Evolutionary conservation across 2,329 filamentous ascomycete genomes (phyloP).

Genomic region (Pseudocercospora fijiensis): DNA sequence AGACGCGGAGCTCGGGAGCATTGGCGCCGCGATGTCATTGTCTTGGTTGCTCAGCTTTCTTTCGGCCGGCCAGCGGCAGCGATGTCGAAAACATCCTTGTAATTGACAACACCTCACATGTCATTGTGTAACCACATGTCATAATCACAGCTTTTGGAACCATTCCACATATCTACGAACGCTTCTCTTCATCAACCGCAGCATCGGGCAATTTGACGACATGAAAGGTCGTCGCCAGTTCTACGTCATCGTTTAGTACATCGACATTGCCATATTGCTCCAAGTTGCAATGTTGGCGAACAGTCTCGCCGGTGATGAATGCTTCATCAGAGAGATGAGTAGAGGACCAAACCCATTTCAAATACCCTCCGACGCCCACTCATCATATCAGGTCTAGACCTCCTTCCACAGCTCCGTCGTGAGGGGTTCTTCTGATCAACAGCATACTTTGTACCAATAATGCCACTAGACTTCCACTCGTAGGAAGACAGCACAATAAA

Average conservation of each 20-base stretch:
- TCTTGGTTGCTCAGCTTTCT: too few relatives aligned
- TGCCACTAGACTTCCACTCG: background rate
- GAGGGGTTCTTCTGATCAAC: background rate
- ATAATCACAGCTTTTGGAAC: background rate
- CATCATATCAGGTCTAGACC: constrained; percentile 6
- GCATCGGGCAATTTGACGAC: background rate
- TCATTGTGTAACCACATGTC: background rate
- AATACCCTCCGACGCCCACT: background rate
- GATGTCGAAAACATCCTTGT: background rate
- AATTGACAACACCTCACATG: background rate
- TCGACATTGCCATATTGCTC: background rate
- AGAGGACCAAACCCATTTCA: background rate
- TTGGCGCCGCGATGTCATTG: background rate
- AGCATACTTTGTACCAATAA: constrained; percentile 2
- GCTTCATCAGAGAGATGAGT: too few relatives aligned
- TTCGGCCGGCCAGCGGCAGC: background rate
- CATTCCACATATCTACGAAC: background rate
- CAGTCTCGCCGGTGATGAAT: background rate
- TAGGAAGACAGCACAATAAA: background rate
- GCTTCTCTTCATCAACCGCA: background rate
- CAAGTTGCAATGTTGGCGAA: background rate
- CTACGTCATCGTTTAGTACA: background rate
- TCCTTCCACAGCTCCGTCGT: constrained; percentile 7
- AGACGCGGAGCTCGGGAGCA: background rate
- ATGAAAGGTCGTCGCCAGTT: background rate